Evolutionary conservation across 1,284 basidiomycete genomes (phyloP).

Genomic region (Macrocystidia cucumis): DNA sequence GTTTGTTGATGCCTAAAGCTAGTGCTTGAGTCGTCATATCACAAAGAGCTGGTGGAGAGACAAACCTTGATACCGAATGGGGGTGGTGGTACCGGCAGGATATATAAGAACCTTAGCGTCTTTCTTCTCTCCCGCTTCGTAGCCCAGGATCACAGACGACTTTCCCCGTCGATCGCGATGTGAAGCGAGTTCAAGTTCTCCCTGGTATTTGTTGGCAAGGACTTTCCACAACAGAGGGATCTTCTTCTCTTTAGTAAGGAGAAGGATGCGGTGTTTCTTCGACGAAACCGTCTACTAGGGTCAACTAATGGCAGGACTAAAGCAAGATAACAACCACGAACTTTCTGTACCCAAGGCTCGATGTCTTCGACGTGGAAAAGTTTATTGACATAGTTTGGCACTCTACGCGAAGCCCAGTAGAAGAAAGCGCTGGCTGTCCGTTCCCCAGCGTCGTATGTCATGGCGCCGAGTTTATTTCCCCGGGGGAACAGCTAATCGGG

Average conservation of each 20-base stretch:
- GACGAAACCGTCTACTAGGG: slow-evolving; percentile 23
- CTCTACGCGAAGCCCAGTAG: slow-evolving; percentile 68
- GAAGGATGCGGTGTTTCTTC: slow-evolving; percentile 57
- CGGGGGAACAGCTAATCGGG: slow-evolving; percentile 61
- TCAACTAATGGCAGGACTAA: background rate
- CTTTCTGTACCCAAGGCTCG: slow-evolving; percentile 54
- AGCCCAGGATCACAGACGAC: slow-evolving; percentile 47
- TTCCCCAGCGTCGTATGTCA: slow-evolving; percentile 65
- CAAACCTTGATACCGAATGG: slow-evolving; percentile 55
- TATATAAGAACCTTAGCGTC: slow-evolving; percentile 62
- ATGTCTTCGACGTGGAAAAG: slow-evolving; percentile 55
- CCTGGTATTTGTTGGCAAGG: slow-evolving; percentile 67
- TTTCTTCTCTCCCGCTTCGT: slow-evolving; percentile 41
- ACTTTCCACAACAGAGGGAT: slow-evolving; percentile 85
- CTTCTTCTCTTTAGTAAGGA: slow-evolving; percentile 70
- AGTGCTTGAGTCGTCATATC: background rate
- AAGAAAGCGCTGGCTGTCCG: slow-evolving; percentile 70
- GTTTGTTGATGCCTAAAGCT: slow-evolving; percentile 48
- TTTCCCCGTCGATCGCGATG: slow-evolving; percentile 63
- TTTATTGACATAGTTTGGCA: slow-evolving; percentile 65
- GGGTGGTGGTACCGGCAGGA: slow-evolving; percentile 44
- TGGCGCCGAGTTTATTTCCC: slow-evolving; percentile 55
- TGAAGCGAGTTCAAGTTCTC: slow-evolving; percentile 59
- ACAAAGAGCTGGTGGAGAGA: slow-evolving; percentile 3
- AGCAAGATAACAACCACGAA: slow-evolving; percentile 18